These are phyloP conservation scores for Linum lewisii DNA, from an alignment of 345 rosid genomes.

Conservation along the genomic window DNA sequence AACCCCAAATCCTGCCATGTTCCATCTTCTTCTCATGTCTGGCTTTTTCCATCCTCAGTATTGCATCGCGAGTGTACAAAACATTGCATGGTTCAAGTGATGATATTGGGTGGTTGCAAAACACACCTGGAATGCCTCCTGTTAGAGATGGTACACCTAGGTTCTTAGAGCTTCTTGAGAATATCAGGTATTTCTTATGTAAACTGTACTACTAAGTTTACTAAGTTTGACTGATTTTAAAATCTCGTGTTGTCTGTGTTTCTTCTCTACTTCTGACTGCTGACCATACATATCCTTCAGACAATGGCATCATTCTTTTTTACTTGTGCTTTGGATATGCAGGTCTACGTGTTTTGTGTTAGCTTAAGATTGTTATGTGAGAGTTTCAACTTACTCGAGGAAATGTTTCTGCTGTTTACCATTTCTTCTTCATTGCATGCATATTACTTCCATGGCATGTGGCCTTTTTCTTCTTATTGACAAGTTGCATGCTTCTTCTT, in stretches of 20 bases:
- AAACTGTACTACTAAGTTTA: too few relatives aligned
- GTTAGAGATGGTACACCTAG: conserved; percentile 46
- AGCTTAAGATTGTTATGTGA: too few relatives aligned
- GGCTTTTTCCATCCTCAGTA: conserved; percentile 25
- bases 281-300: too few relatives aligned
- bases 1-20: not conserved
- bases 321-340: too few relatives aligned
- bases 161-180: conserved; percentile 50
- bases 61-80: conserved; percentile 39
- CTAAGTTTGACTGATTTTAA: not conserved
- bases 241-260: too few relatives aligned
- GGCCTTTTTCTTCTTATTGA: not conserved
- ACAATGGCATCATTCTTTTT: too few relatives aligned
- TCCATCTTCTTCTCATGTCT: not conserved
- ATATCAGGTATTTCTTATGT: conserved; percentile 28
- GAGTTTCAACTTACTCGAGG: too few relatives aligned
- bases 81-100: conserved; percentile 52
- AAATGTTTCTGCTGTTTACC: too few relatives aligned
- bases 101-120: conserved; percentile 71
- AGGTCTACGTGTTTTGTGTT: too few relatives aligned
- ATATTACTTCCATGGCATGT: not conserved
- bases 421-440: too few relatives aligned
- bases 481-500: not conserved
- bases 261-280: too few relatives aligned
- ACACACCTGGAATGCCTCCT: conserved; percentile 48